Base-by-base conservation (phyloP, 768 basidiomycete genomes). In the Pholiota molesta region DNA sequence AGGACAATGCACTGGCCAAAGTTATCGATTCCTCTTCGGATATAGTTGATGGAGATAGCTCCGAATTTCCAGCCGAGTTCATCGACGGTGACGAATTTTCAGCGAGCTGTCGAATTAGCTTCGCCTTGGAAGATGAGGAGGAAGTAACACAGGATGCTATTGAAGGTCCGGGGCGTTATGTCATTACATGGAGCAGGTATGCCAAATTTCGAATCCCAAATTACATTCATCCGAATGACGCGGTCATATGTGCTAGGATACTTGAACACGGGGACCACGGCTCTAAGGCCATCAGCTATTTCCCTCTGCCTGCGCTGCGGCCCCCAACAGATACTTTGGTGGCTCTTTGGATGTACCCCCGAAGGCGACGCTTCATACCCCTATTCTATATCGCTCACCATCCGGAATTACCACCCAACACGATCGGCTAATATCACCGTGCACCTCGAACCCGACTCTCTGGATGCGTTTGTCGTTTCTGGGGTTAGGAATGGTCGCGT, bases 391-490 rank as follows among this genome's bases (percentile, higher is more conserved):
- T 75, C 80, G 54, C 72, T 90, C 54, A 82, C 77, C 63, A 73
- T 91, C 61, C 85, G 94, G 69, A 93, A 93, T 72, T 75, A 83
- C 59, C 82, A 88, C 62, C 79, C 83, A 3, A 77, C 78, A 8
- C 83, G 87, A 37, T 85, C 92, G 2, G 89, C 90, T 0, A 88
- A 87, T 64, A 73, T 96, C 35, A 78, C 84, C 11, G 81, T 95
- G 9, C 85, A 89, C 35, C 79, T 95, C 29, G 94, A 97, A 57
- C 81, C 86, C 1, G 87, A 89, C 16, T 62, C 75, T 0, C 74
- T 82, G 13, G 92, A 92, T 44, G 80, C 82, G n/a, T 97, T 97
- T 73, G 86, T 95, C 16, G 85, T 95, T 45, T 84, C 92, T 2
- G 95, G 96, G 0, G 71, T 91, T 37, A 79, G 92, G 52, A 83